Base-by-base conservation (phyloP, 1,139 yeast species). In the Protomyces inundatus region DNA sequence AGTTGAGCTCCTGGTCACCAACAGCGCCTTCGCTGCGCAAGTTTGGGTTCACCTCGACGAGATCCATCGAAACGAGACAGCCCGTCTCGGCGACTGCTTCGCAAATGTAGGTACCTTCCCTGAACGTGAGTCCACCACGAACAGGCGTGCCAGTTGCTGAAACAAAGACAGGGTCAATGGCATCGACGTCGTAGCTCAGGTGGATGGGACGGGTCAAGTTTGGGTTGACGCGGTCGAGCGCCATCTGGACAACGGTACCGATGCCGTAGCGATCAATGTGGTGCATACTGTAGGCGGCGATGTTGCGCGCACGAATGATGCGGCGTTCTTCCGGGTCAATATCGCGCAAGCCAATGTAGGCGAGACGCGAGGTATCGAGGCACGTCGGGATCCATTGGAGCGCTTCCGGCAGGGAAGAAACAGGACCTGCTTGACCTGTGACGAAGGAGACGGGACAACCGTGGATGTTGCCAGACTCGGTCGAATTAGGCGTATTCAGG, bases 131-230 rank as follows among this genome's bases (percentile, higher is more conserved):
- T 3, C 98, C 98, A 68, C 98, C 98, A 74, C 96, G 86, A 23
- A 93, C 98, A 65, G 98, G 91, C 1, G 98, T 93, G 65, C 98
- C 98, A 1, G 98, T 93, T 50, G 98, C 96, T 37, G 97, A 97
- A 14, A 95, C 97, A 73, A 81, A 90, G 68, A 85, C 81, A 59
- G 98, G 98, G 76, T 93, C 98, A 68, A 93, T 86, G 54, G 98
- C 97, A 76, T 93, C 98, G 59, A 93, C 97, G 73, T 93, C 98
- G 74, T 91, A 93, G 46, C 96, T 87, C 70, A 95, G 78, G 77
- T 93, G 97, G 69, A 93, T 81, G 51, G 98, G 98, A 54, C 79
- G 75, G 62, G 80, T 80, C 67, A 90, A 83, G 66, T 83, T 82
- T 23, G 96, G 96, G 75, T 88, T 87, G 69, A 93, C 80, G 61